Evolutionary conservation across 179 eudicot genomes (phyloP).

Genomic region (Carnegiea gigantea): DNA sequence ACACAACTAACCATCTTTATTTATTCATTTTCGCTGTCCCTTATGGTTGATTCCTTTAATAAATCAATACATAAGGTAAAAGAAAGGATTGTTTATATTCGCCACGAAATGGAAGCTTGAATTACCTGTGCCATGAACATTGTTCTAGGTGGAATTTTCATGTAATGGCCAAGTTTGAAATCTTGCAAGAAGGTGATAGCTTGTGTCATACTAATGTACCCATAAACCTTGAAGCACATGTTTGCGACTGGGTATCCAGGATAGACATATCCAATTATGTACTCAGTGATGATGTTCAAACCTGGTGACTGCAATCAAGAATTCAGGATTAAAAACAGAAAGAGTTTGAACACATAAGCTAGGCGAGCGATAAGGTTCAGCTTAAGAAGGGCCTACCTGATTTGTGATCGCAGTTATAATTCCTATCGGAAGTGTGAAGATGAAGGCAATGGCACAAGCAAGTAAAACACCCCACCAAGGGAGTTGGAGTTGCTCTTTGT

Average conservation of each 20-base stretch:
- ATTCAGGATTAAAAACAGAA: neutral
- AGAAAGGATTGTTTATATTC: no score
- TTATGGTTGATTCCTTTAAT: no score
- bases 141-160: conserved; percentile 93
- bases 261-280: conserved; percentile 88
- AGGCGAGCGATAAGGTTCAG: neutral
- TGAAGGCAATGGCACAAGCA: conserved; percentile 76
- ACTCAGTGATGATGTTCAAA: conserved; percentile 91
- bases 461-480: conserved; percentile 99
- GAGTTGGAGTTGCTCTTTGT: conserved; percentile 83
- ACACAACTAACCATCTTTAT: neutral
- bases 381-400: conserved; percentile 49
- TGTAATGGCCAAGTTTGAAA: conserved; percentile 96
- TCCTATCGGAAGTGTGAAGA: conserved; percentile 94
- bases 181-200: conserved; percentile 94
- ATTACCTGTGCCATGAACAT: conserved; percentile 98
- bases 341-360: neutral
- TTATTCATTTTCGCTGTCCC: neutral
- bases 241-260: conserved; percentile 98
- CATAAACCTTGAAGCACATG: conserved; percentile 97
- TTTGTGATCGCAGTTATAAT: conserved; percentile 92
- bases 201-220: conserved; percentile 92
- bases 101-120: neutral
- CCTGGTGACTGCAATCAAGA: conserved; percentile 59
- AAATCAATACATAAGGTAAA: neutral